These are phyloP conservation scores for Botrytis tulipae DNA, from an alignment of 2,329 filamentous ascomycete genomes.

Conservation along the genomic window DNA sequence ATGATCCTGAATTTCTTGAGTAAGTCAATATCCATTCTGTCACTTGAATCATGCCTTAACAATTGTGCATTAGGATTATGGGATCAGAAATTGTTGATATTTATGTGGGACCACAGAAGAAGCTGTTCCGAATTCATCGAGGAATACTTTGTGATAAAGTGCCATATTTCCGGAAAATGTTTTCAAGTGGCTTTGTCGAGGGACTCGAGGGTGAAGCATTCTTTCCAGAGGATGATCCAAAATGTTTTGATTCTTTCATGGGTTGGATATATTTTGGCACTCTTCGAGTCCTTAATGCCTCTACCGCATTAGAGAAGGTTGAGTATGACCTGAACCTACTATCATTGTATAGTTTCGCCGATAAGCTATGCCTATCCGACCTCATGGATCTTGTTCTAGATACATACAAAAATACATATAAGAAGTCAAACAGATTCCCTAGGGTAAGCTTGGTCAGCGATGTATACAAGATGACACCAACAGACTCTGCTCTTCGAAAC, in stretches of 20 bases:
- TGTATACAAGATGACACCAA: background rate
- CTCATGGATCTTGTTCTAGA: slow-evolving; percentile 8
- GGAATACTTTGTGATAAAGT: slow-evolving; percentile 23
- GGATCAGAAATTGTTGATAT: slow-evolving; percentile 21
- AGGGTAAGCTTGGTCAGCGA: background rate
- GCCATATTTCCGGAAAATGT: slow-evolving; percentile 28
- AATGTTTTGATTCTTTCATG: slow-evolving; percentile 21
- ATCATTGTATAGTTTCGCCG: background rate
- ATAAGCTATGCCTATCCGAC: slow-evolving; percentile 2
- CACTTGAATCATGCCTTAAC: too few species aligned
- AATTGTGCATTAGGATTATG: background rate
- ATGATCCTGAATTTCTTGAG: background rate
- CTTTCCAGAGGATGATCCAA: slow-evolving; percentile 24
- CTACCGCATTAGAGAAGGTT: background rate
- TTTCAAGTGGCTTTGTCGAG: slow-evolving; percentile 20
- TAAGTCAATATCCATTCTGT: background rate
- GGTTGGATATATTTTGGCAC: slow-evolving; percentile 22
- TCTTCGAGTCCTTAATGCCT: background rate
- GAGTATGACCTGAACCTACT: background rate
- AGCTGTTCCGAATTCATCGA: slow-evolving; percentile 21
- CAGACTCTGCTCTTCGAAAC: background rate
- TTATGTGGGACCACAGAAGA: slow-evolving; percentile 9
- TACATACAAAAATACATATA: background rate
- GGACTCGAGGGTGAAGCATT: background rate
- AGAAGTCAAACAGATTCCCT: fast-evolving